Evolutionary conservation across 2,329 filamentous ascomycete species (phyloP).

Genomic region (Ascomycota sp.): DNA sequence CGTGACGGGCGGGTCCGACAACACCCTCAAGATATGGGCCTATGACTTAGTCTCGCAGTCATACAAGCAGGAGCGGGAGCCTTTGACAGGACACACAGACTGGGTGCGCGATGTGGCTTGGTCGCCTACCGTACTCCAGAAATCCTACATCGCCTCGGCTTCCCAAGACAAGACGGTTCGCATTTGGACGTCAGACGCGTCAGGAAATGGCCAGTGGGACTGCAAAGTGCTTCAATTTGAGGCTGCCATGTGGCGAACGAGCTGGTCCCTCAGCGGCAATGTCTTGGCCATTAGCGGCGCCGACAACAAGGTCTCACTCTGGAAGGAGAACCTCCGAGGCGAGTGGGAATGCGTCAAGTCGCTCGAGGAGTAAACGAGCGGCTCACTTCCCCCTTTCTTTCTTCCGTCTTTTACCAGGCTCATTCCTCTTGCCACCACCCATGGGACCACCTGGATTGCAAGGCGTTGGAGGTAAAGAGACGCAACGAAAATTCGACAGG

Average conservation of each 20-base stretch:
- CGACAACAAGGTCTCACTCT: constrained; percentile 92
- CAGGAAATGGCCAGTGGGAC: constrained; percentile 53
- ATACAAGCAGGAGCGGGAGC: constrained; percentile 40
- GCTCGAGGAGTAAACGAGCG: constrained; percentile 53
- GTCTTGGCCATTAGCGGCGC: constrained; percentile 82
- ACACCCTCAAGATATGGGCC: constrained; percentile 81
- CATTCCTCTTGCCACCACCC: neutral
- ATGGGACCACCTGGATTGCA: constrained; percentile 4
- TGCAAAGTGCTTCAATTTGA: constrained; percentile 77
- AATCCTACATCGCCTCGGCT: constrained; percentile 89
- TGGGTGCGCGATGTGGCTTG: constrained; percentile 97
- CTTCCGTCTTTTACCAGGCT: neutral
- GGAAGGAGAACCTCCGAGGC: constrained; percentile 94
- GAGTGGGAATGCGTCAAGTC: constrained; percentile 97
- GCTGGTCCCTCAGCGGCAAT: constrained; percentile 94
- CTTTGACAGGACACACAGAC: constrained; percentile 68
- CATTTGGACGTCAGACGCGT: constrained; percentile 70
- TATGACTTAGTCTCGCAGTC: constrained; percentile 44
- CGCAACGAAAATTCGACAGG: neutral
- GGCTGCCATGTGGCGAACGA: constrained; percentile 81
- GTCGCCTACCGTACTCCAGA: constrained; percentile 86
- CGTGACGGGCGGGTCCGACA: constrained; percentile 89
- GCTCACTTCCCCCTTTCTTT: neutral
- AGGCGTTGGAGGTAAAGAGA: constrained; percentile 16
- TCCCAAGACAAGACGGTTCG: constrained; percentile 93